These are phyloP conservation scores for Daldinia sp. DNA, from an alignment of 2,329 filamentous ascomycete genomes.

Conservation along the genomic window DNA sequence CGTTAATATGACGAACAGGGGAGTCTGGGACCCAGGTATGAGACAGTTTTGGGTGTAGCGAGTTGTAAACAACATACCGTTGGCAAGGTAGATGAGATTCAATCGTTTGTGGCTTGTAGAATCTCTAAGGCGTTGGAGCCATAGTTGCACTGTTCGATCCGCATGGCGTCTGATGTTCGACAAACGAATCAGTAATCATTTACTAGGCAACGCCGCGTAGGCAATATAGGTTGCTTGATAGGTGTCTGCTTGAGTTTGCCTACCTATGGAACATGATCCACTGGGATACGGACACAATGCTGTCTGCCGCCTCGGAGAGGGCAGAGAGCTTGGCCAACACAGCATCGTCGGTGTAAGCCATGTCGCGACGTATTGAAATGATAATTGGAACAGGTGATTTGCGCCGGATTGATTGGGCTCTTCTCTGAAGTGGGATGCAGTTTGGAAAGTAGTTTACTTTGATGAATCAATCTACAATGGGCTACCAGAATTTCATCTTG, in stretches of 20 bases:
- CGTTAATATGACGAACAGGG: slow-evolving; percentile 14
- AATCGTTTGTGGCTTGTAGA: slow-evolving; percentile 85
- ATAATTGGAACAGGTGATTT: not conserved
- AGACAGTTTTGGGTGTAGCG: not conserved
- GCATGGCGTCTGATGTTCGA: slow-evolving; percentile 76
- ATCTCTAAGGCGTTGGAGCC: slow-evolving; percentile 89
- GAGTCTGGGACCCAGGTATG: not conserved
- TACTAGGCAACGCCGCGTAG: slow-evolving; percentile 15
- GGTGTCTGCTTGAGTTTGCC: slow-evolving; percentile 34
- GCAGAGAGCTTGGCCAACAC: slow-evolving; percentile 94
- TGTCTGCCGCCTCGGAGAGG: slow-evolving; percentile 96
- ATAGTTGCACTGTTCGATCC: slow-evolving; percentile 88
- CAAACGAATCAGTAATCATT: slow-evolving; percentile 44
- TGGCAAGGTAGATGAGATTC: slow-evolving; percentile 92
- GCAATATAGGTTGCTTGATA: not conserved
- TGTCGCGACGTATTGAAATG: slow-evolving; percentile 51
- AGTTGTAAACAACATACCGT: slow-evolving; percentile 68
- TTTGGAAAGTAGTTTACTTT: slow-evolving; percentile 12
- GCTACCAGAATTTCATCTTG: slow-evolving; percentile 27
- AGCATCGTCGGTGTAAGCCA: slow-evolving; percentile 96
- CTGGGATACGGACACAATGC: slow-evolving; percentile 94
- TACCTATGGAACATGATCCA: slow-evolving; percentile 99
- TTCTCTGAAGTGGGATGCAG: slow-evolving; percentile 2
- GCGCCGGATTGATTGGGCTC: slow-evolving; percentile 4
- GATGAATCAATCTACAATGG: slow-evolving; percentile 32